Base-by-base conservation (phyloP, 257 asterid genomes). In the Rhazya stricta region DNA sequence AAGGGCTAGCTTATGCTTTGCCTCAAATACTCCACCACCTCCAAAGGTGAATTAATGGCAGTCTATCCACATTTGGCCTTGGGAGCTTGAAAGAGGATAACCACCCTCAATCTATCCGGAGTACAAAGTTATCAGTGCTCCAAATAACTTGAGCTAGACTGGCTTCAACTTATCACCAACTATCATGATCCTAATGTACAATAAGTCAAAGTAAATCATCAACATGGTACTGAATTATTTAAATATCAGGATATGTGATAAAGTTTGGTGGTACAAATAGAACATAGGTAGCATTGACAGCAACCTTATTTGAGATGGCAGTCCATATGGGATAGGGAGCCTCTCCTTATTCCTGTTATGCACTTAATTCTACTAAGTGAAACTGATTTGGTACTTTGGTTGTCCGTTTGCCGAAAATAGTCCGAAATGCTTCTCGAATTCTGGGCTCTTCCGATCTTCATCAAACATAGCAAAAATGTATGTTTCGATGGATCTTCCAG, bases 381-480 rank as follows among this genome's bases (percentile, higher is more conserved):
- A 78, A 67, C 41, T 72, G 42, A 83, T 4, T 8, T 16, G 75
- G 74, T 62, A 80, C 66, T 83, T 83, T 5, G 63, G 53, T 25
- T 54, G 67, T 12, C 66, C 48, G 43, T 61, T 65, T 6, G 84
- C 72, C 11, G 13, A 30, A 70, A 83, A 83, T 0, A 83, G 41
- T 6, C 84, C 87, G 42, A 69, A 80, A 67, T 83, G 79, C 45
- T 32, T 75, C 74, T 80, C 84, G 34, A 2, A 6, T 51, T 57
- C 79, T 12, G 76, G 69, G 3, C 2, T 15, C 78, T 83, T 83
- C 11, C 67, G 30, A 19, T 67, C 53, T 74, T 83, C 86, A 77
- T 83, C 84, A 77, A 79, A 73, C 79, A 82, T 76, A 7, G 79
- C 78, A 50, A 82, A 82, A 9, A 82, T 62, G 67, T 71, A 81